phyloP scores from a whole-genome alignment of 306 rosid species.

The Luffa acutangula region DNA sequence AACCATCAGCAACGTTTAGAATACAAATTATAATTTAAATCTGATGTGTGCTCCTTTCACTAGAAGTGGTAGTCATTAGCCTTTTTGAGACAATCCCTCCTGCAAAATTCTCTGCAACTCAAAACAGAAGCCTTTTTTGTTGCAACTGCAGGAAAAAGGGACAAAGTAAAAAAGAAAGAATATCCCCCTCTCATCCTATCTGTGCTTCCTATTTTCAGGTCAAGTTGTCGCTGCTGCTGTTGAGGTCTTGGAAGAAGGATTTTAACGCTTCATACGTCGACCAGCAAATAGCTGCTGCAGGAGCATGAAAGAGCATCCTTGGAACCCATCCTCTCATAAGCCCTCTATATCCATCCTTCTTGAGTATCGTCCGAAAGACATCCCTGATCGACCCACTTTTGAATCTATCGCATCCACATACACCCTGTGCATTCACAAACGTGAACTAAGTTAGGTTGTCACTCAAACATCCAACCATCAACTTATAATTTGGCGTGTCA shows the following conservation, averaged over 20 bases:
- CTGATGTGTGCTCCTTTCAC: background rate
- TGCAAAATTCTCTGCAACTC: background rate
- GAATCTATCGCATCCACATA: conserved; percentile 93
- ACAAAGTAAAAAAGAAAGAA: background rate
- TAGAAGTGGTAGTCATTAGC: background rate
- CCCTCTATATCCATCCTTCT: conserved; percentile 80
- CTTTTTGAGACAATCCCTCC: background rate
- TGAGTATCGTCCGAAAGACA: conserved; percentile 54
- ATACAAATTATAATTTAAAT: background rate
- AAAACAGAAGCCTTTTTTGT: background rate
- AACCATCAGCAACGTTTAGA: background rate
- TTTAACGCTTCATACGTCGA: conserved; percentile 92
- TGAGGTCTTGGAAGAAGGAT: conserved; percentile 58
- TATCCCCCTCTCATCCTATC: background rate
- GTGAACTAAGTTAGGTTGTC: background rate
- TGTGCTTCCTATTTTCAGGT: conserved; percentile 19
- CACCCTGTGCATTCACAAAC: conserved; percentile 41
- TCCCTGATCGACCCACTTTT: conserved; percentile 66
- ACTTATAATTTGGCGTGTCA: background rate
- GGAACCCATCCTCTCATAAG: conserved; percentile 95
- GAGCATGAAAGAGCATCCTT: conserved; percentile 94
- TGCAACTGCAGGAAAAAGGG: background rate
- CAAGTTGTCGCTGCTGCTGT: conserved; percentile 23
- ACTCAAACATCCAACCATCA: background rate
- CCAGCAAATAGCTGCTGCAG: conserved; percentile 99